phyloP scores from a whole-genome alignment of 2,329 filamentous ascomycete species.

The Sporothrix variecibatus region DNA sequence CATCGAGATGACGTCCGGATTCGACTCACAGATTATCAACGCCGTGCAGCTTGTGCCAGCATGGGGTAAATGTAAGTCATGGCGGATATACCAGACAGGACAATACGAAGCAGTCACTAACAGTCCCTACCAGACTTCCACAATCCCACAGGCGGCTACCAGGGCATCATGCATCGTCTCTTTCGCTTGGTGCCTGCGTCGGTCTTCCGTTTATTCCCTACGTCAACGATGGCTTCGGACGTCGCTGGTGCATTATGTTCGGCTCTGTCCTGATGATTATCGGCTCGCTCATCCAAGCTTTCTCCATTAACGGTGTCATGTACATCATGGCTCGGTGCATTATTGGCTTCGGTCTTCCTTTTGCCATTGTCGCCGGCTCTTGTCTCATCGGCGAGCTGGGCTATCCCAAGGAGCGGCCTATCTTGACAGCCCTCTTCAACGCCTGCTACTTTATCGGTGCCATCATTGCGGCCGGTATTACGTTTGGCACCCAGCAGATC shows the following conservation, averaged over 20 bases:
- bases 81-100: neutral
- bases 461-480: constrained; percentile 52
- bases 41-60: constrained; percentile 42
- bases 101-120: neutral
- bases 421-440: constrained; percentile 61
- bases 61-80: constrained; percentile 40
- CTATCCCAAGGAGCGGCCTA: constrained; percentile 61
- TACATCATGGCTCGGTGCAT: constrained; percentile 61
- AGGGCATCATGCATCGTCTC: constrained; percentile 51
- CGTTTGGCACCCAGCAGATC: constrained; percentile 49
- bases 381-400: constrained; percentile 61
- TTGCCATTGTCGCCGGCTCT: constrained; percentile 60
- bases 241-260: constrained; percentile 54
- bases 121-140: constrained; percentile 35
- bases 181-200: constrained; percentile 54
- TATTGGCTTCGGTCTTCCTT: constrained; percentile 63
- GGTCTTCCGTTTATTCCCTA: constrained; percentile 54
- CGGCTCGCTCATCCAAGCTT: constrained; percentile 55
- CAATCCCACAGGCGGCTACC: constrained; percentile 36
- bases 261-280: constrained; percentile 55
- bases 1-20: constrained; percentile 62
- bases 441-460: constrained; percentile 55
- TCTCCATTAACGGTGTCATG: constrained; percentile 52
- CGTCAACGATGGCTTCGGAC: constrained; percentile 53
- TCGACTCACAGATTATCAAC: constrained; percentile 50